A percentile compares a stretch with the other conserved stretches of the same genome.
Conservation (phyloP, 495 filamentous ascomycete species). For the Talaromyces wortmannii region DNA sequence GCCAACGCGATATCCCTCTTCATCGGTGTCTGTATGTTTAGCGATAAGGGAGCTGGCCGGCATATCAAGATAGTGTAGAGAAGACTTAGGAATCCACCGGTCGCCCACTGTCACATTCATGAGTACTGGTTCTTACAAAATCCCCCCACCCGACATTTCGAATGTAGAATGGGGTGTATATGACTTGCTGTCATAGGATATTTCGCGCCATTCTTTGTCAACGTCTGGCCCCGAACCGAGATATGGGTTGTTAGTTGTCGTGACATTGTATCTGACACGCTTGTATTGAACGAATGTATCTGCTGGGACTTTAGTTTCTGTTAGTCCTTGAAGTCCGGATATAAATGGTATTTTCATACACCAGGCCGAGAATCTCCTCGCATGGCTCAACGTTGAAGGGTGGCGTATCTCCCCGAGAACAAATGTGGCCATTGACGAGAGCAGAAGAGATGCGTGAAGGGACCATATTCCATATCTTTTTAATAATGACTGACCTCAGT, state of each 20-base stretch:
- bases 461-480: too few species aligned
- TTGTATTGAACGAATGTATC: not conserved
- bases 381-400: not conserved
- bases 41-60: not conserved
- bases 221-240: not conserved
- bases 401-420: not conserved
- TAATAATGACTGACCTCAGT: too few species aligned
- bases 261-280: not conserved
- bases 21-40: not conserved
- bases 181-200: not conserved
- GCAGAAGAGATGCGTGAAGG: not conserved
- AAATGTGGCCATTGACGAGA: not conserved
- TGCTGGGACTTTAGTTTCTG: not conserved
- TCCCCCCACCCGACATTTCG: too few species aligned
- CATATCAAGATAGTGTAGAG: not conserved
- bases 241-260: not conserved
- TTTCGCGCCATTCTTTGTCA: constrained; percentile 1
- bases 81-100: constrained; percentile 2
- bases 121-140: not conserved
- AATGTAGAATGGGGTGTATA: not conserved
- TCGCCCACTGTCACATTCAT: not conserved
- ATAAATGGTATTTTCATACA: not conserved
- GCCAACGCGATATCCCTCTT: constrained; percentile 1
- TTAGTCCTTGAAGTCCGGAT: not conserved
- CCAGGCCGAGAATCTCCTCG: not conserved